Conservation (phyloP, 2,329 filamentous ascomycete genomes). For the Aspergillus calidoustus region DNA sequence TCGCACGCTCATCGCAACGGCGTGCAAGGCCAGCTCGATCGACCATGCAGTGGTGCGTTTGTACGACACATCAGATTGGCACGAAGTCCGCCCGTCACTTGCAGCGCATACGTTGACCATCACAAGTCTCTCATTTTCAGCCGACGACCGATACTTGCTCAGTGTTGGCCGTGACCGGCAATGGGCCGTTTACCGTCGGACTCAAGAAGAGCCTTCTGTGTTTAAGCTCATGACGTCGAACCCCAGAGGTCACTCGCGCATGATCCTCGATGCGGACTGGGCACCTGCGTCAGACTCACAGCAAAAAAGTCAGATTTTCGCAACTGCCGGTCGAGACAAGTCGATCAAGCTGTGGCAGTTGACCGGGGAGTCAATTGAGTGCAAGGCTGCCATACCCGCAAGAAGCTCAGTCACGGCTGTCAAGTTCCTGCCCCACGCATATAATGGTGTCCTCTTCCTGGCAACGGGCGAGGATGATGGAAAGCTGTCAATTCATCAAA, state of each 20-base stretch:
- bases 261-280: slow-evolving; percentile 92
- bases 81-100: slow-evolving; percentile 81
- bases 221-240: slow-evolving; percentile 70
- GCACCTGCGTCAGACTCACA: slow-evolving; percentile 55
- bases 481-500: slow-evolving; percentile 46
- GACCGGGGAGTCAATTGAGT: slow-evolving; percentile 52
- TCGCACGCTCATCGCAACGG: slow-evolving; percentile 79
- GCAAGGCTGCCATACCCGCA: slow-evolving; percentile 59
- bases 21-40: slow-evolving; percentile 87
- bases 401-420: slow-evolving; percentile 71
- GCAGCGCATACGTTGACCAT: slow-evolving; percentile 86
- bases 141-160: slow-evolving; percentile 73
- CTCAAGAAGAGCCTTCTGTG: slow-evolving; percentile 37
- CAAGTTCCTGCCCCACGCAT: slow-evolving; percentile 59
- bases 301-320: slow-evolving; percentile 61
- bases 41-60: slow-evolving; percentile 94
- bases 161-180: slow-evolving; percentile 91
- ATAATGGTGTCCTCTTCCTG: slow-evolving; percentile 41
- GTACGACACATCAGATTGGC: slow-evolving; percentile 86
- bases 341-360: slow-evolving; percentile 72
- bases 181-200: slow-evolving; percentile 79
- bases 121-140: slow-evolving; percentile 78
- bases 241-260: slow-evolving; percentile 83
- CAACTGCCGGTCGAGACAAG: slow-evolving; percentile 90
- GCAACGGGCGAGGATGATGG: slow-evolving; percentile 55